phyloP scores from a whole-genome alignment of 2,329 filamentous ascomycete species.

The Fusarium udum region DNA sequence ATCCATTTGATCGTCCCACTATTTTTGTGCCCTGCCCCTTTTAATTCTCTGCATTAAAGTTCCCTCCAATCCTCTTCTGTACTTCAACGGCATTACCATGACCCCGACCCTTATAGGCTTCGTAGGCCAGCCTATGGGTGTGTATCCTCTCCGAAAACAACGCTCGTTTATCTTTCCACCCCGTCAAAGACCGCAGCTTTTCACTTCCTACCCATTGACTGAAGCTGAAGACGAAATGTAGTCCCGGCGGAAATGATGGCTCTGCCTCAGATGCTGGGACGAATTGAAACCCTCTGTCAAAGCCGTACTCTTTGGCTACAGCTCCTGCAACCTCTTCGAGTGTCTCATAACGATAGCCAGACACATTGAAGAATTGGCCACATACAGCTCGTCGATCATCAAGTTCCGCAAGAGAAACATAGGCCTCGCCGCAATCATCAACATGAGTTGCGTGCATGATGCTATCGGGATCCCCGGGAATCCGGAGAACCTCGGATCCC shows the following conservation, averaged over 20 bases:
- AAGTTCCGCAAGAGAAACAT: conserved; percentile 56
- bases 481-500: conserved; percentile 38
- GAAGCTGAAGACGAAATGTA: conserved; percentile 47
- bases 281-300: conserved; percentile 46
- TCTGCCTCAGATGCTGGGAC: conserved; percentile 27
- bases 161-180: conserved; percentile 51
- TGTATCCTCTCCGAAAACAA: conserved; percentile 51
- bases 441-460: conserved; percentile 59
- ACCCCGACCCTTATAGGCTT: conserved; percentile 36
- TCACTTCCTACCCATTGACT: conserved; percentile 56
- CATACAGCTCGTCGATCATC: conserved; percentile 44
- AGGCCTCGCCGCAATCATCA: conserved; percentile 60
- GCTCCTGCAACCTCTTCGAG: conserved; percentile 50
- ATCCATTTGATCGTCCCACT: background rate
- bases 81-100: conserved; percentile 26
- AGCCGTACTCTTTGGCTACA: conserved; percentile 52
- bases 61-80: conserved; percentile 14
- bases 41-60: background rate
- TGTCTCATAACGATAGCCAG: conserved; percentile 56
- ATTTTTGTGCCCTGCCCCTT: background rate
- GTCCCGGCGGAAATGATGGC: conserved; percentile 23
- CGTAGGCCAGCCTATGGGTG: conserved; percentile 52
- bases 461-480: conserved; percentile 49
- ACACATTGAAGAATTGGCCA: conserved; percentile 58
- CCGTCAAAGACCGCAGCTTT: conserved; percentile 52